Evolutionary conservation across 768 basidiomycete species (phyloP).

Genomic region (Vararia minispora): DNA sequence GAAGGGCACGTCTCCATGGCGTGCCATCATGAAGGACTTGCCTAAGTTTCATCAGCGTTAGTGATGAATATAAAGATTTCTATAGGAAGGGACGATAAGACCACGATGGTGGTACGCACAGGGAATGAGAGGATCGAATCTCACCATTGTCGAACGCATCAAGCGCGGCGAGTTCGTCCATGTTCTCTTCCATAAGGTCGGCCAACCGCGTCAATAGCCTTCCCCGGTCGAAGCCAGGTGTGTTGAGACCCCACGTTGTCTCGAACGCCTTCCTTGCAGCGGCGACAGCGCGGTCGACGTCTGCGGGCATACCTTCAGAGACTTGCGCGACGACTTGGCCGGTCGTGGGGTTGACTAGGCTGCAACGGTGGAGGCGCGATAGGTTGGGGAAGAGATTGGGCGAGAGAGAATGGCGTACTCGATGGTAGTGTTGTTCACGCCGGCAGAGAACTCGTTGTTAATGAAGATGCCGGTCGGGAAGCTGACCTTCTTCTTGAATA

Average conservation of each 20-base stretch:
- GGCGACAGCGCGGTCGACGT: constrained; percentile 35
- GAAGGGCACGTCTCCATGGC: constrained; percentile 16
- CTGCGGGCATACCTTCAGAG: constrained; percentile 25
- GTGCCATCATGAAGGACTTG: constrained; percentile 21
- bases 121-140: constrained; percentile 3
- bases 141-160: constrained; percentile 39
- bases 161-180: constrained; percentile 36
- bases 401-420: too few species aligned
- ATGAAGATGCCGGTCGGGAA: constrained; percentile 66
- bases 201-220: constrained; percentile 39
- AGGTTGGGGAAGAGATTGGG: constrained; percentile 16
- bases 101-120: too few species aligned
- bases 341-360: constrained; percentile 49
- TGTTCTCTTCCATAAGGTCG: constrained; percentile 37
- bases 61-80: too few species aligned
- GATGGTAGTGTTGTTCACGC: constrained; percentile 47
- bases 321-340: constrained; percentile 28
- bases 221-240: constrained; percentile 27
- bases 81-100: too few species aligned
- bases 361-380: constrained; percentile 16
- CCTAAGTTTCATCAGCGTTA: too few species aligned
- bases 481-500: constrained; percentile 46
- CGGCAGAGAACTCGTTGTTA: constrained; percentile 52
- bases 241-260: constrained; percentile 38
- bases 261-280: constrained; percentile 30